Evolutionary conservation across 257 asterid genomes (phyloP).

Genomic region (Oldenlandia corymbosa): DNA sequence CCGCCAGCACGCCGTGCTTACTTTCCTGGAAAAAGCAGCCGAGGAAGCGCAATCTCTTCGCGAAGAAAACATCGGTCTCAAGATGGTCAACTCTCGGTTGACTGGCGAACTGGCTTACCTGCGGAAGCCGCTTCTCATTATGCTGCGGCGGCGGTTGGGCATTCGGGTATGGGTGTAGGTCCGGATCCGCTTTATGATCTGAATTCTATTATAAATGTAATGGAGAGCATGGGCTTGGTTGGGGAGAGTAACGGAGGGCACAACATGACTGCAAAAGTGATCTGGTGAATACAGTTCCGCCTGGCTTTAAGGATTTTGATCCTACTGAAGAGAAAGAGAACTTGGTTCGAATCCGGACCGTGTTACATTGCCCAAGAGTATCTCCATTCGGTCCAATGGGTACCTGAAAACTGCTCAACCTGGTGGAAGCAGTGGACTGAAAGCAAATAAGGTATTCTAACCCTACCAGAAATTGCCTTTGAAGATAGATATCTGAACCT

Average conservation of each 20-base stretch:
- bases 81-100: constrained; percentile 48
- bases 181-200: constrained; percentile 20
- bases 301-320: constrained; percentile 41
- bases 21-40: constrained; percentile 38
- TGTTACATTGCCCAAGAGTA: constrained; percentile 61
- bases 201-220: constrained; percentile 23
- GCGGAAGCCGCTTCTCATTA: constrained; percentile 24
- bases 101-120: constrained; percentile 33
- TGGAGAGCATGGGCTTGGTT: constrained; percentile 25
- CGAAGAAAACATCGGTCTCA: constrained; percentile 58
- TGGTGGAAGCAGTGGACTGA: constrained; percentile 27
- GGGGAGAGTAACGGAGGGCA: constrained; percentile 25
- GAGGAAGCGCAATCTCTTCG: constrained; percentile 53
- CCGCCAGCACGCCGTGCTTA: constrained; percentile 39
- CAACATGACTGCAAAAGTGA: constrained; percentile 28
- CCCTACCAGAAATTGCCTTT: constrained; percentile 14
- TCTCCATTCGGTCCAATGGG: constrained; percentile 59
- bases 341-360: constrained; percentile 18
- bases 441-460: constrained; percentile 18
- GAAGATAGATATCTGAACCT: constrained; percentile 3
- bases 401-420: constrained; percentile 39
- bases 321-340: constrained; percentile 23
- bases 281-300: constrained; percentile 29
- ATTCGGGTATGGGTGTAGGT: constrained; percentile 30
- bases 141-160: constrained; percentile 23